A percentile compares a stretch with the other conserved stretches of the same genome.
Conservation (phyloP, 768 basidiomycete genomes). For the Mycena amicta region DNA sequence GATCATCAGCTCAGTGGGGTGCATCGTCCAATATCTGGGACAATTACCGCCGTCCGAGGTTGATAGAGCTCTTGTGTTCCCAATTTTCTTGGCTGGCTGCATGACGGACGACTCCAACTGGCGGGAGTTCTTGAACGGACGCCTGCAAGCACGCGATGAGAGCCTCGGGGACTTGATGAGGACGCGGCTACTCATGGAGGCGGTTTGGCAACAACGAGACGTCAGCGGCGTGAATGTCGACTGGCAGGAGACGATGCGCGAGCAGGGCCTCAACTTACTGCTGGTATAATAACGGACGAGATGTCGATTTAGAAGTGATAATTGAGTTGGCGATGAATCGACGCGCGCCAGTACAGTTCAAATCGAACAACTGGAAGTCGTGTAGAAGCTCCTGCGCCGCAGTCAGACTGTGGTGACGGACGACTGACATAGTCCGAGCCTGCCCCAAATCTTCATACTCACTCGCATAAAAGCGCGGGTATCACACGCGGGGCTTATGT, state of each 20-base stretch:
- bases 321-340: no score
- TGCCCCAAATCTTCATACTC: no score
- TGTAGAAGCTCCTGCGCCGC: no score
- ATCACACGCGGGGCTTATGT: no score
- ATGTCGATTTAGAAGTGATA: no score
- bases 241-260: conserved; percentile 61
- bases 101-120: conserved; percentile 66
- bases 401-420: no score
- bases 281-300: no score
- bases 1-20: conserved; percentile 59
- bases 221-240: conserved; percentile 54
- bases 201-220: conserved; percentile 70
- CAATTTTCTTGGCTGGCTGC: conserved; percentile 72
- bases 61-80: conserved; percentile 73
- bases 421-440: no score
- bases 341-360: no score
- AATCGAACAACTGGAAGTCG: no score
- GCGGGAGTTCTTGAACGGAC: conserved; percentile 60
- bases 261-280: conserved; percentile 51
- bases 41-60: conserved; percentile 58
- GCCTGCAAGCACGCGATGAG: conserved; percentile 56
- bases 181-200: conserved; percentile 63
- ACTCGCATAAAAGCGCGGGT: no score
- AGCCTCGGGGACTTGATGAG: conserved; percentile 63
- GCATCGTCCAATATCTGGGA: conserved; percentile 54